A percentile compares a stretch with the other conserved stretches of the same genome.
Conservation (phyloP, 441 rosid species). For the Euphorbia schlechtendalii region DNA sequence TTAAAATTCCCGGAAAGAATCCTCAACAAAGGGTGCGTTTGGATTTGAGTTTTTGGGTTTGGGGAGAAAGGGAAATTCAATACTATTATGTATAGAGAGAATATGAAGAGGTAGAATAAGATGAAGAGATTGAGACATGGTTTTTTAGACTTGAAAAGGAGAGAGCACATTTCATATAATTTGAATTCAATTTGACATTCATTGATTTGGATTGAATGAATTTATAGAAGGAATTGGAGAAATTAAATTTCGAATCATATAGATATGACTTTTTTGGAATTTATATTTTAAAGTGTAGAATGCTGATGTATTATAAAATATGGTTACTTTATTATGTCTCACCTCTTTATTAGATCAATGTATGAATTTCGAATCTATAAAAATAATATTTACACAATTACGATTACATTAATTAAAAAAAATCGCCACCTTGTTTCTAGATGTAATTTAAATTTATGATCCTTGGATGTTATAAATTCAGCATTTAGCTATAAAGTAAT, state of each 20-base stretch:
- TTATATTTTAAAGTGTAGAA: no score
- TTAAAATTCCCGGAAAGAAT: slow-evolving; percentile 25
- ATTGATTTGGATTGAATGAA: neutral
- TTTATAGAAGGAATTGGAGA: neutral
- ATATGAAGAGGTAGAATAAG: slow-evolving; percentile 27
- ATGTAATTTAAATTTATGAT: no score
- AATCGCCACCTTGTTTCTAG: no score
- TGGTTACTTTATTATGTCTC: no score
- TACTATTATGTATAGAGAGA: slow-evolving; percentile 32
- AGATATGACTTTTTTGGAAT: neutral
- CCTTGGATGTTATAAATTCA: no score
- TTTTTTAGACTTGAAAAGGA: slow-evolving; percentile 15
- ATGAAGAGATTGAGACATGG: slow-evolving; percentile 33
- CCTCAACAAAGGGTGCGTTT: slow-evolving; percentile 35
- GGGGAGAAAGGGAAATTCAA: slow-evolving; percentile 27
- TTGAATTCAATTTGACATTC: slow-evolving; percentile 2
- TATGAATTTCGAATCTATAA: no score
- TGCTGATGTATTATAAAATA: no score
- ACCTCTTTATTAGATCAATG: no score
- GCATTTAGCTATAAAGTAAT: no score
- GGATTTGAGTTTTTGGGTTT: neutral
- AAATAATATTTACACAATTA: no score
- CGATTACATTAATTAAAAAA: no score
- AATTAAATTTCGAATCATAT: neutral
- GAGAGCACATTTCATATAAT: slow-evolving; percentile 26